Evolutionary conservation across 225 moss, liverwort and hornwort genomes (phyloP).

Genomic region (Straminergon stramineum): DNA sequence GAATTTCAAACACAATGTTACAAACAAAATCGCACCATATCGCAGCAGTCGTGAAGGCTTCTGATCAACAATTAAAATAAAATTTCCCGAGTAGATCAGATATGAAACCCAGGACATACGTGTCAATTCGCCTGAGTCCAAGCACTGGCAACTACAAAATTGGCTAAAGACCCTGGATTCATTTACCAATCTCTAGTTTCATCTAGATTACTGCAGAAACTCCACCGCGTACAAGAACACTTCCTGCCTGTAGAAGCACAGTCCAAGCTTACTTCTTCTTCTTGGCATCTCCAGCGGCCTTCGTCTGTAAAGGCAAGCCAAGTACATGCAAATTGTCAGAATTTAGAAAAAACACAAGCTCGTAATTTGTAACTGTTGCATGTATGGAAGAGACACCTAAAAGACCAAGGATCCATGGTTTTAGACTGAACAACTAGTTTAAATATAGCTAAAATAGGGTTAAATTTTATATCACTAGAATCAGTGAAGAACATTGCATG

Average conservation of each 20-base stretch:
- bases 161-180: background rate
- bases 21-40: background rate
- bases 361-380: background rate
- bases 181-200: background rate
- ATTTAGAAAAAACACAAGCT: background rate
- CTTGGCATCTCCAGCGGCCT: constrained; percentile 36
- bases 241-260: background rate
- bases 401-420: background rate
- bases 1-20: background rate
- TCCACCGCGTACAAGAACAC: background rate
- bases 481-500: background rate
- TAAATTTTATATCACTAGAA: background rate
- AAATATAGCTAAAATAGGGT: too few relatives aligned
- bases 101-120: background rate
- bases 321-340: background rate
- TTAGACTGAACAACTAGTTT: background rate
- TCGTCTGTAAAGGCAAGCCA: constrained; percentile 1
- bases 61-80: background rate
- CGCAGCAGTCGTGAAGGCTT: background rate
- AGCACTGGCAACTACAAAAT: background rate
- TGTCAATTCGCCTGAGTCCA: background rate
- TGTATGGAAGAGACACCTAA: background rate
- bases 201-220: background rate
- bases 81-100: background rate
- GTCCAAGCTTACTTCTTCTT: constrained; percentile 24